Conservation (phyloP, 148 eudicot species). For the Chenopodium album region DNA sequence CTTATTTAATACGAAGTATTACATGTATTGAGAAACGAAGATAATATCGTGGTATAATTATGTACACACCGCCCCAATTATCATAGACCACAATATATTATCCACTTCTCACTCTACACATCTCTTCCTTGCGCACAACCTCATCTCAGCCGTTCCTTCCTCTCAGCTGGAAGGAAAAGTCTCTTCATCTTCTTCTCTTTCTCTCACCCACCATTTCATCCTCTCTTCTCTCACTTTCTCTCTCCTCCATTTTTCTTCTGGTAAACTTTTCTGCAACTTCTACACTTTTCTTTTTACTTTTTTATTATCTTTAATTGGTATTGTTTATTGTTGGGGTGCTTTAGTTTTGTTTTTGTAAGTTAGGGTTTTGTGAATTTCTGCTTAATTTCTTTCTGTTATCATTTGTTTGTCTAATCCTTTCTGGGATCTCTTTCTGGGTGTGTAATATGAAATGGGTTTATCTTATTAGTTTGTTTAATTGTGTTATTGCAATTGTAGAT, state of each 20-base stretch:
- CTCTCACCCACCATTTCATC: background rate
- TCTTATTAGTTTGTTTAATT: background rate
- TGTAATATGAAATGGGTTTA: background rate
- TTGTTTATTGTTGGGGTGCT: too few relatives aligned
- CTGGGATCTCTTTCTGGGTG: slow-evolving; percentile 25
- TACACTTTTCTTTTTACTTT: slow-evolving; percentile 14
- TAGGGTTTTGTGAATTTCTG: slow-evolving; percentile 15
- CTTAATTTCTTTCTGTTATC: background rate
- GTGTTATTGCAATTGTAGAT: background rate
- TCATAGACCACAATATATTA: slow-evolving; percentile 29
- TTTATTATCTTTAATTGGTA: background rate
- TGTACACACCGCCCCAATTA: slow-evolving; percentile 25
- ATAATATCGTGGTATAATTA: too few relatives aligned
- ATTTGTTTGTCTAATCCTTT: background rate
- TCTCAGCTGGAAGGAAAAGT: slow-evolving; percentile 21
- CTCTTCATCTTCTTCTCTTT: background rate
- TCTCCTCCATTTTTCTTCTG: slow-evolving; percentile 20
- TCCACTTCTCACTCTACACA: background rate
- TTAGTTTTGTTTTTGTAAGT: background rate
- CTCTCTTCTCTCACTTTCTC: background rate
- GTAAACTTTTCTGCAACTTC: slow-evolving; percentile 23
- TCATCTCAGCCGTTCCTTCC: slow-evolving; percentile 23
- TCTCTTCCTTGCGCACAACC: background rate
- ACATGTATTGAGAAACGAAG: too few relatives aligned
- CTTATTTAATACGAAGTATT: too few relatives aligned